These are phyloP conservation scores for Torulaspora maleeae DNA, from an alignment of 805 yeast genomes.

Conservation along the genomic window DNA sequence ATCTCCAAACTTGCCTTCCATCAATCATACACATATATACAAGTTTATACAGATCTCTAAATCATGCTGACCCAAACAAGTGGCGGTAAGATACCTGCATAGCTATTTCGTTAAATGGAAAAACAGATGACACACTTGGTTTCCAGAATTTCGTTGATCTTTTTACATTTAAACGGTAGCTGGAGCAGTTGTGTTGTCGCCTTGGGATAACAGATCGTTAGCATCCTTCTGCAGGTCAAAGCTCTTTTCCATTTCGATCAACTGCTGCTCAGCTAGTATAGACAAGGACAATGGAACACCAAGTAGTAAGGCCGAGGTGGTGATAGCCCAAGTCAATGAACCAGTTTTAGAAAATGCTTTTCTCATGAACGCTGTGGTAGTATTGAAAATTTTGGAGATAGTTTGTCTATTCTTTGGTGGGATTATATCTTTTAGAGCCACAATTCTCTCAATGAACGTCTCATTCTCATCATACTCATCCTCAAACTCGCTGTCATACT, in stretches of 20 bases:
- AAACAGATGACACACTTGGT: not conserved
- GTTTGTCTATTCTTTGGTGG: conserved; percentile 78
- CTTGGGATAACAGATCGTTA: conserved; percentile 67
- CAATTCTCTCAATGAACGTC: conserved; percentile 78
- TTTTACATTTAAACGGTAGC: conserved; percentile 10
- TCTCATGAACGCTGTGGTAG: conserved; percentile 40
- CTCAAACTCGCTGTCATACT: conserved; percentile 46
- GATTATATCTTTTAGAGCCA: conserved; percentile 85
- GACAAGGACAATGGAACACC: conserved; percentile 92
- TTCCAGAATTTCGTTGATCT: not conserved
- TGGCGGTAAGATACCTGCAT: conserved; percentile 1
- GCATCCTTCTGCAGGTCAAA: conserved; percentile 77
- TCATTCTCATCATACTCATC: conserved; percentile 78
- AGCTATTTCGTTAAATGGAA: conserved; percentile 12
- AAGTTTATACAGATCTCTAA: conserved; percentile 14
- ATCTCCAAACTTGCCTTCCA: conserved; percentile 7
- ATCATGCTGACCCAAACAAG: conserved; percentile 2
- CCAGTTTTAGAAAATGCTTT: conserved; percentile 60
- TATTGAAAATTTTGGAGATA: conserved; percentile 34
- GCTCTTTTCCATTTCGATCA: conserved; percentile 90
- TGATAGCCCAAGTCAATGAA: conserved; percentile 73
- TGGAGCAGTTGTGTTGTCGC: conserved; percentile 46
- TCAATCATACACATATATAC: conserved; percentile 17
- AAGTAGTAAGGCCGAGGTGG: conserved; percentile 76
- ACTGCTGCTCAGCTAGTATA: conserved; percentile 87